These are phyloP conservation scores for Aureobasidium lini DNA, from an alignment of 2,329 filamentous ascomycete genomes.

Conservation along the genomic window DNA sequence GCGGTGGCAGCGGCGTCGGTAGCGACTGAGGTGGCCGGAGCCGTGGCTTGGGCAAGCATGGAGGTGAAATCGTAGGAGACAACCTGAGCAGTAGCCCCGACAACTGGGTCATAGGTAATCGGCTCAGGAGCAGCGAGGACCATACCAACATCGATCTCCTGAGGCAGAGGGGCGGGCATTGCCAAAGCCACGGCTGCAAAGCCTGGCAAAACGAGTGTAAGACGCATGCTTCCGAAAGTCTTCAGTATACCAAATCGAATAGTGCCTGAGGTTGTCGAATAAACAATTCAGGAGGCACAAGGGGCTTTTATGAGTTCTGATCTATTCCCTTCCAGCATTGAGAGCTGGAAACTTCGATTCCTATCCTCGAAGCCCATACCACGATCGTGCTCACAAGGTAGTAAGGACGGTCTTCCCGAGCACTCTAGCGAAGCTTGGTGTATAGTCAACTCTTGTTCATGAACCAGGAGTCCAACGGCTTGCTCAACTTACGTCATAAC, in stretches of 20 bases:
- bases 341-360: background rate
- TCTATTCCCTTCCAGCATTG: background rate
- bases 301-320: background rate
- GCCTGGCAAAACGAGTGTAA: background rate
- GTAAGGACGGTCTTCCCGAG: background rate
- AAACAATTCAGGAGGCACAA: background rate
- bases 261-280: background rate
- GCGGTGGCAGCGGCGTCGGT: conserved; percentile 8
- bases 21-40: conserved; percentile 9
- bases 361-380: background rate
- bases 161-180: conserved; percentile 19
- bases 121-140: conserved; percentile 18
- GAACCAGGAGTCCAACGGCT: background rate
- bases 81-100: conserved; percentile 17
- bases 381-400: background rate
- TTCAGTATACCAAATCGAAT: background rate
- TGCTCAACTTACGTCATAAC: background rate
- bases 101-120: background rate
- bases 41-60: conserved; percentile 17
- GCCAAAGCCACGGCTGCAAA: conserved; percentile 14
- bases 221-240: background rate
- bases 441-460: background rate
- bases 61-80: conserved; percentile 20
- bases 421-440: background rate
- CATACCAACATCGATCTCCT: conserved; percentile 17